Evolutionary conservation across 176 grass and related monocot species (phyloP).

Genomic region (Puya raimondii): DNA sequence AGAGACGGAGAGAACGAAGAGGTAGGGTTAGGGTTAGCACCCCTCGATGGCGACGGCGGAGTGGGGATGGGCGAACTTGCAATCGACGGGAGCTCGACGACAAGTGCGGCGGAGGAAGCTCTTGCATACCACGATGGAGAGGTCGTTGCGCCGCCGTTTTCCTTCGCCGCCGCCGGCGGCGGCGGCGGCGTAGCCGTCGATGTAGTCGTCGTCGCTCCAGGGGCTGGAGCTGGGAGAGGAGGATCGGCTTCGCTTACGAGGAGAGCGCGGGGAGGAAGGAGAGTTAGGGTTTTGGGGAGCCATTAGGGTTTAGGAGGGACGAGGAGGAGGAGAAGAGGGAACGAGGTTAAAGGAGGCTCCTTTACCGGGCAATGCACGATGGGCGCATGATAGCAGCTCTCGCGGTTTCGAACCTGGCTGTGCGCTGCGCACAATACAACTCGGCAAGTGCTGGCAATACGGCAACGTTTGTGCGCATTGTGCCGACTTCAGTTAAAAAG

Average conservation of each 20-base stretch:
- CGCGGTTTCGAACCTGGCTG: no score
- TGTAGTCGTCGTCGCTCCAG: slow-evolving; percentile 5
- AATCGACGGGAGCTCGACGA: slow-evolving; percentile 42
- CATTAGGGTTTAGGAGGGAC: no score
- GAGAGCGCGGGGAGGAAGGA: slow-evolving; percentile 39
- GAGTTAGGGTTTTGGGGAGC: not conserved
- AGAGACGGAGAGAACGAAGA: slow-evolving; percentile 1
- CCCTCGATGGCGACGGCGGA: slow-evolving; percentile 37
- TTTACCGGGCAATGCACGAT: no score
- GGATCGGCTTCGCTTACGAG: slow-evolving; percentile 42
- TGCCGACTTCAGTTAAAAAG: no score
- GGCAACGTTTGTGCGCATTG: no score
- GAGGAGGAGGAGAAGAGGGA: slow-evolving; percentile 1
- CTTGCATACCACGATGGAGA: slow-evolving; percentile 39
- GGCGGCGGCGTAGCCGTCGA: slow-evolving; percentile 12
- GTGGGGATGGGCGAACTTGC: slow-evolving; percentile 66
- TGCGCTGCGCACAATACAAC: no score
- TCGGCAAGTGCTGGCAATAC: no score
- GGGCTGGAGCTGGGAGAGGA: slow-evolving; percentile 18
- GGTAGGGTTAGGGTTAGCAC: slow-evolving; percentile 23
- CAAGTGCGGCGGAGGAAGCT: slow-evolving; percentile 48
- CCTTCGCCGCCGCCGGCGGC: slow-evolving; percentile 27
- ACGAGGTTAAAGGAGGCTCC: not conserved
- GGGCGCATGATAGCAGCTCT: no score
- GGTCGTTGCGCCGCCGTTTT: slow-evolving; percentile 45